These are phyloP conservation scores for Podila verticillata DNA, from an alignment of 192 early-diverging fungal genomes.

Conservation along the genomic window DNA sequence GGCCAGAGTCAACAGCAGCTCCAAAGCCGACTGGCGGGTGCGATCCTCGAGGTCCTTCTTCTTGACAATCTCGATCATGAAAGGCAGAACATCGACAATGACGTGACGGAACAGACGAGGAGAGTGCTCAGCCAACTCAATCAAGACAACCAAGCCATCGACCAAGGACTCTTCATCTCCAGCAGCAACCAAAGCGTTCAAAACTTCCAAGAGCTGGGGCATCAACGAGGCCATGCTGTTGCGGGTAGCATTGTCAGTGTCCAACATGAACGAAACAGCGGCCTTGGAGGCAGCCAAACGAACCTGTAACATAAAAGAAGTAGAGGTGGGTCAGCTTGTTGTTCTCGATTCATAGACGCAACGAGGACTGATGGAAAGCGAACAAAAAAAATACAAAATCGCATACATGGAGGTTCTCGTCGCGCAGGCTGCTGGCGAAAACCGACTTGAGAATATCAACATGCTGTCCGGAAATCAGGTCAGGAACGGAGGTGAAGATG, in stretches of 20 bases:
- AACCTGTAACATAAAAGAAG: conserved; percentile 54
- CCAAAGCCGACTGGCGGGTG: conserved; percentile 89
- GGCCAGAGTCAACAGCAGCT: conserved; percentile 89
- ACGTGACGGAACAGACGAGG: conserved; percentile 85
- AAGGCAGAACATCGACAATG: conserved; percentile 77
- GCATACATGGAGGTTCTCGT: conserved; percentile 64
- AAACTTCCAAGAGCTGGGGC: conserved; percentile 81
- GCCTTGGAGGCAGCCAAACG: conserved; percentile 82
- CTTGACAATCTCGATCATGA: conserved; percentile 78
- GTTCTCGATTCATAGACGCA: too few relatives aligned
- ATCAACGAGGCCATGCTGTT: conserved; percentile 69
- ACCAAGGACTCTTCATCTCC: conserved; percentile 75
- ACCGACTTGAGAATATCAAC: conserved; percentile 74
- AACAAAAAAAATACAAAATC: too few relatives aligned
- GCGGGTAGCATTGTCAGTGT: conserved; percentile 63
- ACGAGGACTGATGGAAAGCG: too few relatives aligned
- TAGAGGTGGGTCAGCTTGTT: background rate
- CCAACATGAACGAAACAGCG: conserved; percentile 75
- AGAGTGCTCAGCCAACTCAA: conserved; percentile 85
- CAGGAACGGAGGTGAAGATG: conserved; percentile 87
- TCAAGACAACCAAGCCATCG: conserved; percentile 74
- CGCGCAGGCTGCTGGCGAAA: conserved; percentile 78
- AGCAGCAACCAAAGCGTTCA: conserved; percentile 60
- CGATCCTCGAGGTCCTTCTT: conserved; percentile 80
- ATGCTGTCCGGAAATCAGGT: conserved; percentile 78